Percentiles rank a stretch among this genome's conserved stretches.
Evolutionary conservation across 345 rosid genomes (phyloP).

Genomic region (Euphorbia pulcherrima): DNA sequence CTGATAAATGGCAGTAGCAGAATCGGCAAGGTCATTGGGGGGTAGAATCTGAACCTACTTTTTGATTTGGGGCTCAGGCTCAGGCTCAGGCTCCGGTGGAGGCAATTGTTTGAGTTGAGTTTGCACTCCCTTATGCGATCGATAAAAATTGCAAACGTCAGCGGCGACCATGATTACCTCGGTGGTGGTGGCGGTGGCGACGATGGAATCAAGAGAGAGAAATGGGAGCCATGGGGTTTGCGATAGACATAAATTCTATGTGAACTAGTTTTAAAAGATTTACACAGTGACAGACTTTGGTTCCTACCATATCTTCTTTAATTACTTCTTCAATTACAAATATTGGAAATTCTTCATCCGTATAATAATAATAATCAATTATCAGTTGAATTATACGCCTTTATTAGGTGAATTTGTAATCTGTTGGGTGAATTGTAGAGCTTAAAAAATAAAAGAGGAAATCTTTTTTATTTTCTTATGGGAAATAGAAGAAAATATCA

Average conservation of each 20-base stretch:
- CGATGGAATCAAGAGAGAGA: not conserved
- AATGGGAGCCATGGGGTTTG: not conserved
- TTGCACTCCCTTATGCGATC: constrained; percentile 68
- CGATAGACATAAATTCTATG: not conserved
- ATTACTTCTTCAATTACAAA: too few relatives aligned
- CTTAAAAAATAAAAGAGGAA: too few relatives aligned
- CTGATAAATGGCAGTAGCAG: constrained; percentile 19
- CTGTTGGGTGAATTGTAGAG: too few relatives aligned
- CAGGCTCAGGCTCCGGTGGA: constrained; percentile 16
- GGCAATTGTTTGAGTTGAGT: constrained; percentile 35
- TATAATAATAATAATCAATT: too few relatives aligned
- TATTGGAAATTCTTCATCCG: too few relatives aligned
- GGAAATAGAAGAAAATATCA: too few relatives aligned
- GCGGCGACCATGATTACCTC: not conserved
- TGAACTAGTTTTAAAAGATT: constrained; percentile 1
- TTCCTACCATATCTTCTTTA: too few relatives aligned
- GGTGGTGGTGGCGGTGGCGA: not conserved
- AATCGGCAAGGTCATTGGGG: constrained; percentile 18
- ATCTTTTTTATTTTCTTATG: too few relatives aligned
- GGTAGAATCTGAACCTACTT: constrained; percentile 18
- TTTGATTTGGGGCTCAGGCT: constrained; percentile 23
- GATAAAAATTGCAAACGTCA: not conserved
- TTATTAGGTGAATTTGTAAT: too few relatives aligned
- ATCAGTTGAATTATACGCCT: too few relatives aligned
- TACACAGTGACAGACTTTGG: not conserved